These are phyloP conservation scores for Plectosphaerella cucumerina DNA, from an alignment of 2,329 filamentous ascomycete genomes.

Conservation along the genomic window DNA sequence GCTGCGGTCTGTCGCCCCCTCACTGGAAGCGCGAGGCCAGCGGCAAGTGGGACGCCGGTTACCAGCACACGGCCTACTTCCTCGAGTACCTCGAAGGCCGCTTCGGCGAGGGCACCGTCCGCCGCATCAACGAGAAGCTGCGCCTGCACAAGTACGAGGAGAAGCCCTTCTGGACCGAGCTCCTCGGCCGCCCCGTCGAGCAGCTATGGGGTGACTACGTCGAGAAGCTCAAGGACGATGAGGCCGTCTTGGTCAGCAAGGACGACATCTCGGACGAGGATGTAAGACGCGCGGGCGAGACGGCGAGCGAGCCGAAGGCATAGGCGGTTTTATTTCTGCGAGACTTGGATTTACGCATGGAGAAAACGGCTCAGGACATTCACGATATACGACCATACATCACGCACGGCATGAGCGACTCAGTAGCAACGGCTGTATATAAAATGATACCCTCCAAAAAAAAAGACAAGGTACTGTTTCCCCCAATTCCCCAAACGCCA, in stretches of 20 bases:
- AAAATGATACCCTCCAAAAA: slow-evolving; percentile 8
- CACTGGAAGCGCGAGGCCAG: slow-evolving; percentile 68
- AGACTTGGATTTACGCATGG: too few species aligned
- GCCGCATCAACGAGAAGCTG: slow-evolving; percentile 64
- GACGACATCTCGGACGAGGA: slow-evolving; percentile 15
- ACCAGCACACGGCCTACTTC: slow-evolving; percentile 89
- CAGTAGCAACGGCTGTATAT: too few species aligned
- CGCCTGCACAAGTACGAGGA: slow-evolving; percentile 60
- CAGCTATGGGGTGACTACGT: slow-evolving; percentile 74
- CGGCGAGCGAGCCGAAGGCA: neutral
- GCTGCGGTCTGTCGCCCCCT: slow-evolving; percentile 67
- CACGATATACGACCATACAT: too few species aligned
- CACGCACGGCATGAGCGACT: too few species aligned
- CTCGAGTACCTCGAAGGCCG: slow-evolving; percentile 75
- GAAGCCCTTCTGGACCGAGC: slow-evolving; percentile 60
- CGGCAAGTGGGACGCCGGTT: slow-evolving; percentile 80
- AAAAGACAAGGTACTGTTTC: slow-evolving; percentile 15
- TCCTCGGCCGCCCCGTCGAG: slow-evolving; percentile 63
- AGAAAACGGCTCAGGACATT: too few species aligned
- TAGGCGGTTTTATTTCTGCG: too few species aligned
- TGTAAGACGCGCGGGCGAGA: neutral
- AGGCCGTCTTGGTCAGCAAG: slow-evolving; percentile 16
- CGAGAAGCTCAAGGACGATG: slow-evolving; percentile 18
- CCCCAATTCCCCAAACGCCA: neutral
- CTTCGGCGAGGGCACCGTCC: slow-evolving; percentile 56